A percentile compares a stretch with the other conserved stretches of the same genome.
Evolutionary conservation across 306 rosid species (phyloP).

Genomic region (Rubus parviflorus): DNA sequence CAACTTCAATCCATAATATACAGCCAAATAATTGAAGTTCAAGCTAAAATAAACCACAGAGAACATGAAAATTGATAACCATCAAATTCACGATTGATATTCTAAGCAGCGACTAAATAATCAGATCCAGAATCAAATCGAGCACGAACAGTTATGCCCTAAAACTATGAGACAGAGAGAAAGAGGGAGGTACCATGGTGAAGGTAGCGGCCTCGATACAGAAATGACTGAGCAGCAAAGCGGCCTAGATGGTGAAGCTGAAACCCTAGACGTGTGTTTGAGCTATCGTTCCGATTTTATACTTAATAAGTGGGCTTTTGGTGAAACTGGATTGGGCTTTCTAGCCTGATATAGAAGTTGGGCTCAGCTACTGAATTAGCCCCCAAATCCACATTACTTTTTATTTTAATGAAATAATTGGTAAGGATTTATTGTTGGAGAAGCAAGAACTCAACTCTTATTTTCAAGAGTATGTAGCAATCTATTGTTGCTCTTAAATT

Average conservation of each 20-base stretch:
- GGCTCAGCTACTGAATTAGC: background rate
- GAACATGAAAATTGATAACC: background rate
- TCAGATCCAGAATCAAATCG: background rate
- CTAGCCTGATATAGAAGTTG: background rate
- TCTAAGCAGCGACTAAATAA: background rate
- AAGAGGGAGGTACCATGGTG: constrained; percentile 12
- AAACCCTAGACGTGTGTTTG: background rate
- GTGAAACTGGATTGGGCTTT: background rate
- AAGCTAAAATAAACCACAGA: background rate
- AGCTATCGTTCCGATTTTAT: background rate
- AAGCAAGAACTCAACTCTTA: too few relatives aligned
- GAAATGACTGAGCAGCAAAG: background rate
- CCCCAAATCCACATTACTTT: background rate
- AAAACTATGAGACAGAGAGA: background rate
- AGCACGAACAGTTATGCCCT: too few relatives aligned
- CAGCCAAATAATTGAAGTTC: background rate
- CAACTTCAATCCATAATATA: background rate
- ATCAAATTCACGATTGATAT: background rate
- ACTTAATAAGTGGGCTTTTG: constrained; percentile 4
- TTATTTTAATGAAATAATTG: too few relatives aligned
- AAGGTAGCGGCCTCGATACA: constrained; percentile 8
- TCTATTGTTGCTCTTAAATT: too few relatives aligned
- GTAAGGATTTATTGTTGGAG: too few relatives aligned
- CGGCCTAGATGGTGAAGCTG: background rate
- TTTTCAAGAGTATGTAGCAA: too few relatives aligned